Percentiles rank a stretch among this genome's conserved stretches.
These are phyloP conservation scores for Penicillium herquei DNA, from an alignment of 495 filamentous ascomycete species.

Conservation along the genomic window DNA sequence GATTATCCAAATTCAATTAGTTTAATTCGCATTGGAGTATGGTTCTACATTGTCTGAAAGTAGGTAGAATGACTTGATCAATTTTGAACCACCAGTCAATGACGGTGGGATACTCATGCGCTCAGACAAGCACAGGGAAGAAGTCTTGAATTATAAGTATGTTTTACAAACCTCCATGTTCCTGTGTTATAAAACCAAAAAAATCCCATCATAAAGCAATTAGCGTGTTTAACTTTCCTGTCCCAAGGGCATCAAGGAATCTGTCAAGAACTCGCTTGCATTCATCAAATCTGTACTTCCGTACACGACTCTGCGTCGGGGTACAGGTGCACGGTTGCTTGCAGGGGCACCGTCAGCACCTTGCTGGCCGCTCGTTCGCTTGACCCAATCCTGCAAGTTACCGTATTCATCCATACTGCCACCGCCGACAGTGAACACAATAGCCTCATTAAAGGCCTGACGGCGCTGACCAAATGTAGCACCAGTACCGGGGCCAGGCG, in stretches of 20 bases:
- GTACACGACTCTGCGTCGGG: constrained; percentile 81
- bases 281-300: constrained; percentile 94
- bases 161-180: constrained; percentile 14
- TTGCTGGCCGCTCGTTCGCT: constrained; percentile 60
- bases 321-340: constrained; percentile 38
- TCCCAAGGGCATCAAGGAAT: constrained; percentile 79
- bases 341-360: constrained; percentile 47
- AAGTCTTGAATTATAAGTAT: constrained; percentile 16
- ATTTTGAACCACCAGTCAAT: neutral
- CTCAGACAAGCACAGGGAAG: neutral
- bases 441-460: constrained; percentile 91
- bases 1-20: too few relatives aligned
- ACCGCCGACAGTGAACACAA: constrained; percentile 95
- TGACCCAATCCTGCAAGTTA: constrained; percentile 95
- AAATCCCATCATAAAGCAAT: neutral
- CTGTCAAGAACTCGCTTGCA: constrained; percentile 79
- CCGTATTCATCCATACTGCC: constrained; percentile 99
- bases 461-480: constrained; percentile 91
- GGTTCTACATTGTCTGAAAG: too few relatives aligned
- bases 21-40: too few relatives aligned
- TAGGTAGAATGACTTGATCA: neutral
- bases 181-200: neutral
- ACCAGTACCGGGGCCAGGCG: constrained; percentile 59
- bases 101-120: neutral
- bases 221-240: constrained; percentile 49